phyloP scores from a whole-genome alignment of 495 filamentous ascomycete genomes.

The Penicillium alfredii region DNA sequence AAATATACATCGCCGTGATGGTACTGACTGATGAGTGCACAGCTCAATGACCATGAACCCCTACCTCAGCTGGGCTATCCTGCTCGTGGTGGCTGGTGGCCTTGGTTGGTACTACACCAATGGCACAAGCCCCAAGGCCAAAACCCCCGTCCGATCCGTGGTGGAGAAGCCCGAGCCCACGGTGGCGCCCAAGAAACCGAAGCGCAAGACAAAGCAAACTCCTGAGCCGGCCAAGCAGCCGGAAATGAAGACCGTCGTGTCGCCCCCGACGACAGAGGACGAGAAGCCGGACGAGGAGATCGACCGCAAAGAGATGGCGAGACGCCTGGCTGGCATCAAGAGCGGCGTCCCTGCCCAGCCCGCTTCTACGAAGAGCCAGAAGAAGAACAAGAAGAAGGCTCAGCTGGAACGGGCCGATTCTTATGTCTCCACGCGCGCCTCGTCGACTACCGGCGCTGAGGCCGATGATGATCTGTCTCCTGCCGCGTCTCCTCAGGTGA shows the following conservation, averaged over 20 bases:
- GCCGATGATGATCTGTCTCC: conserved; percentile 76
- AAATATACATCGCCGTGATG: not conserved
- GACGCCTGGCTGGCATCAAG: conserved; percentile 60
- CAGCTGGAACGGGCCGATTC: too few species aligned
- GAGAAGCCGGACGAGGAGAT: conserved; percentile 53
- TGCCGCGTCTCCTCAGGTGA: conserved; percentile 50
- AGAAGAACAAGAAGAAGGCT: conserved; percentile 55
- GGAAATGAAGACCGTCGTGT: conserved; percentile 35
- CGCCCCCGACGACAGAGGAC: conserved; percentile 31
- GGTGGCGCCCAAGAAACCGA: conserved; percentile 37
- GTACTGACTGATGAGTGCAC: conserved; percentile 13
- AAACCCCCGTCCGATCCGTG: conserved; percentile 23
- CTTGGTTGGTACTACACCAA: conserved; percentile 46
- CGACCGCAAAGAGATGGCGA: conserved; percentile 67
- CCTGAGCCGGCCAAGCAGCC: conserved; percentile 28
- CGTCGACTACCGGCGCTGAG: conserved; percentile 72
- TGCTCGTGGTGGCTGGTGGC: conserved; percentile 46
- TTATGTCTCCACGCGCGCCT: conserved; percentile 48
- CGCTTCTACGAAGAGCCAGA: conserved; percentile 42
- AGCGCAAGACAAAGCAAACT: conserved; percentile 34
- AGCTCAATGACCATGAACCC: conserved; percentile 38
- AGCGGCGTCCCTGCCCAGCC: conserved; percentile 50
- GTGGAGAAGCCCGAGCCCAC: conserved; percentile 34
- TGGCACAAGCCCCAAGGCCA: conserved; percentile 31
- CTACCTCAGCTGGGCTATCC: conserved; percentile 51